Base-by-base conservation (phyloP, 495 filamentous ascomycete genomes). In the Xeromyces bisporus region DNA sequence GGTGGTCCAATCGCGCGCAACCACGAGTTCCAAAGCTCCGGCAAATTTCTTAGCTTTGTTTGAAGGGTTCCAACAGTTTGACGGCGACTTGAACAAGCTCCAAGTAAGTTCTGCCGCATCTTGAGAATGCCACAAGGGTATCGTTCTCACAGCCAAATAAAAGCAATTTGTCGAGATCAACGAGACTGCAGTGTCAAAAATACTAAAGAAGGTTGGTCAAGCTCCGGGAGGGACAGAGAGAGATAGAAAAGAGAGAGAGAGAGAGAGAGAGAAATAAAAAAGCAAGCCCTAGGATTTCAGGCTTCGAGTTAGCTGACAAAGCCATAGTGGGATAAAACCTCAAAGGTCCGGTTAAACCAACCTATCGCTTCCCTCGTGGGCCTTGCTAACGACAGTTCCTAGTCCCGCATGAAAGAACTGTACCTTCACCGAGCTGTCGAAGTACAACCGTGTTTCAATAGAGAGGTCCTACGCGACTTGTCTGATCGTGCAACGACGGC, bases 101-200 rank as follows among this genome's bases (percentile, higher is more conserved):
- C 86, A 96, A 53, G 64, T 69, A 40, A 37, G 48, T 15, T 36
- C 21, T 10, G 4, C 15, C 13, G 18, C 21, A 2, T 18, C 10
- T 9, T 16, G 18, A 18, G 3, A n/a, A 11, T 14, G 9, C 10
- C 17, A 18, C 27, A 23, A 14, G 21, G n/a, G 20, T n/a, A 15
- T 9, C 13, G 32, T 34, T 5, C 21, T 37, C 26, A 34, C 8
- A 18, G 21, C n/a, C 28, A 32, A n/a, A n/a, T n/a, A n/a, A 31
- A 17, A 71, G 65, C 89, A 96, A 67, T 97, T 96, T 47, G 82
- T 97, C 30, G 86, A 94, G 46, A 80, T 94, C 45, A 97, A 96
- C 54, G 87, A 86, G 42, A 92, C 80, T 7, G 89, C 85, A 15
- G 91, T 93, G 52, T 93, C 89, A 13, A 97, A 97, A 52, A 97